Base-by-base conservation (phyloP, 805 yeast genomes). In the Starmerella roubikii region DNA sequence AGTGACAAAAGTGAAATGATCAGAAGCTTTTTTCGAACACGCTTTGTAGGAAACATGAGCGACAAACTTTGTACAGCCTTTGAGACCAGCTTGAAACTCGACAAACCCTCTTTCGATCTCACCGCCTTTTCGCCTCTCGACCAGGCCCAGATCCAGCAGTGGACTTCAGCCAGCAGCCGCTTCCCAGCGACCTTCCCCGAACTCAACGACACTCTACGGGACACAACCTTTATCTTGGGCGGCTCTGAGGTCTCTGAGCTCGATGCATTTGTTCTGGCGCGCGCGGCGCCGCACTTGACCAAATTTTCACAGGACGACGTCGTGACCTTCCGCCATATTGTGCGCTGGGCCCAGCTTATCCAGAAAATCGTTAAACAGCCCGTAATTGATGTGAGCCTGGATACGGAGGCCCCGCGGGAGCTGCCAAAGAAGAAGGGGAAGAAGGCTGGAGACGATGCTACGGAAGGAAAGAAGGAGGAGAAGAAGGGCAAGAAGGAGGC, bases 271-370 rank as follows among this genome's bases (percentile, higher is more conserved):
- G 76, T 79, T 26, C 81, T 83, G 51, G 75, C 76, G 37, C 65
- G 72, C 26, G 75, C 76, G 27, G 64, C 74, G 52, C 80, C 85
- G 34, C 45, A 72, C 29, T 73, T 79, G 29, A 63, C 65, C 38
- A 61, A 67, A 44, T 72, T 82, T 71, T 61, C 69, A 19, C 56
- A 72, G 10, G 75, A 71, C 26, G 72, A 76, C 30, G 61, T 76
- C 48, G 74, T 77, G 34, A 60, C 68, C 34, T 66, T 67, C 58
- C 80, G 96, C 70, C 96, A 88, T 61, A 67, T 88, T 42, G 62
- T 84, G 45, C 79, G 98, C 70, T 91, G 97, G 97, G 72, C 74
- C 19, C 96, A 86, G 53, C 71, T 82, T 51, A 62, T 91, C 43
- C 97, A 91, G 65, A 72, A 76, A 54, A 7, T 37, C 3, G 67